These are phyloP conservation scores for Begonia peltatifolia DNA, from an alignment of 306 rosid genomes.

Conservation along the genomic window DNA sequence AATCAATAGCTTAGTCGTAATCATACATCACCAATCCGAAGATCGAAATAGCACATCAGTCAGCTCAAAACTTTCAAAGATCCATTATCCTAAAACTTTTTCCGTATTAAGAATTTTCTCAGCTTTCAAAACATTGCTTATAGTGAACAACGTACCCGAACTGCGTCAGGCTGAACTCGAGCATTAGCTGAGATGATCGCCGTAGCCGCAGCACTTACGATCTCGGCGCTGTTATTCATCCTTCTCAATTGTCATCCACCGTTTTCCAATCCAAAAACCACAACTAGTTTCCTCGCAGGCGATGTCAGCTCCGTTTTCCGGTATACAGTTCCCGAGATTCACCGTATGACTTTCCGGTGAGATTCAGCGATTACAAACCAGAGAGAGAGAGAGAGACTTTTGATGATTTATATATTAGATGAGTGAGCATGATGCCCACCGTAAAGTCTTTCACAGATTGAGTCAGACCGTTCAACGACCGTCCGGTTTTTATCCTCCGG, in stretches of 20 bases:
- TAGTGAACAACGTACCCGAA: conserved; percentile 28
- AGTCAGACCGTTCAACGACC: conserved; percentile 4
- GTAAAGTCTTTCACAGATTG: background rate
- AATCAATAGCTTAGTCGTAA: too few species aligned
- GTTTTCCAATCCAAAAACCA: background rate
- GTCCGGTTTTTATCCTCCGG: conserved; percentile 25
- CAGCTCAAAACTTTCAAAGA: too few species aligned
- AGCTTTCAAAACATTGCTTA: conserved; percentile 5
- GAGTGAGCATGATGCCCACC: background rate
- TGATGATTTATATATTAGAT: background rate
- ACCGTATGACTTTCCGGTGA: background rate
- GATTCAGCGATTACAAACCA: background rate
- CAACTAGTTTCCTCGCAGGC: too few species aligned
- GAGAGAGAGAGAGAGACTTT: background rate
- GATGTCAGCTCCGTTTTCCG: background rate
- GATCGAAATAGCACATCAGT: background rate
- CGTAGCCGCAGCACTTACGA: conserved; percentile 85
- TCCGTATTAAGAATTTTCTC: conserved; percentile 3
- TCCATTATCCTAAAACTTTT: too few species aligned
- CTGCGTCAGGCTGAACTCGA: conserved; percentile 58
- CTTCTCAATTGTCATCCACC: conserved; percentile 26
- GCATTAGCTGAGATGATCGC: conserved; percentile 83
- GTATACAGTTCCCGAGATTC: background rate
- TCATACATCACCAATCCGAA: background rate
- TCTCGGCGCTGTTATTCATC: conserved; percentile 55